Evolutionary conservation across 768 basidiomycete species (phyloP).

Genomic region (Leccinum fibrillosum): DNA sequence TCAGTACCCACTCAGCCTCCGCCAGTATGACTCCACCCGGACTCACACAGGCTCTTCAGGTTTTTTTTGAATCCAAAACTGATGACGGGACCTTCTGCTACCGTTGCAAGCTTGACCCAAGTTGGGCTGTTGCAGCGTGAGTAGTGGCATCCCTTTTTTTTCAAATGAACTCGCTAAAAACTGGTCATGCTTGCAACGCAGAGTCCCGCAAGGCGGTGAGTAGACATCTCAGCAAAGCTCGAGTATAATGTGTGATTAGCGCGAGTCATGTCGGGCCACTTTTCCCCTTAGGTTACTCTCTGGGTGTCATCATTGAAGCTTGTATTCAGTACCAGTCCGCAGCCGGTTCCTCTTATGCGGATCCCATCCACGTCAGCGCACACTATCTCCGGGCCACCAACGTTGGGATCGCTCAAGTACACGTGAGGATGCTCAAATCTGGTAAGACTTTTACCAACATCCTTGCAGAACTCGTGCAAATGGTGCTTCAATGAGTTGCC

Average conservation of each 20-base stretch:
- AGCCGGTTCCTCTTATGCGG: conserved; percentile 40
- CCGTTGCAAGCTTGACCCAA: conserved; percentile 37
- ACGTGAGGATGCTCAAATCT: conserved; percentile 43
- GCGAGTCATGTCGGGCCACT: background rate
- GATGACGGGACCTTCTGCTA: conserved; percentile 24
- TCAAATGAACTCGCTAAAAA: background rate
- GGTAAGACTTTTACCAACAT: conserved; percentile 57
- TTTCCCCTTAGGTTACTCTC: conserved; percentile 49
- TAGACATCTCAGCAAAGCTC: background rate
- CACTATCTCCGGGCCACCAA: conserved; percentile 52
- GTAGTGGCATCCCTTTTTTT: conserved; percentile 4
- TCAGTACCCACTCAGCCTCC: background rate
- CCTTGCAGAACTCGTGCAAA: conserved; percentile 56
- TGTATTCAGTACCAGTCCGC: conserved; percentile 48
- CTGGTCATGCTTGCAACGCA: conserved; percentile 14
- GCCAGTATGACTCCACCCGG: conserved; percentile 12
- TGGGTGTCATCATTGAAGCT: conserved; percentile 53
- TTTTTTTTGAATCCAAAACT: conserved; percentile 9
- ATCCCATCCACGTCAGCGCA: conserved; percentile 59
- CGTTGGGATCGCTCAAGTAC: conserved; percentile 43
- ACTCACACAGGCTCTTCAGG: conserved; percentile 22
- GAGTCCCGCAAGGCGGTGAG: conserved; percentile 55
- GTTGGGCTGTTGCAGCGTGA: conserved; percentile 47
- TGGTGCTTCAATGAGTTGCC: conserved; percentile 32
- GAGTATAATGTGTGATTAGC: too few relatives aligned